Evolutionary conservation across 371 early-diverging fungal species (phyloP).

Genomic region (Saksenaea vasiformis): DNA sequence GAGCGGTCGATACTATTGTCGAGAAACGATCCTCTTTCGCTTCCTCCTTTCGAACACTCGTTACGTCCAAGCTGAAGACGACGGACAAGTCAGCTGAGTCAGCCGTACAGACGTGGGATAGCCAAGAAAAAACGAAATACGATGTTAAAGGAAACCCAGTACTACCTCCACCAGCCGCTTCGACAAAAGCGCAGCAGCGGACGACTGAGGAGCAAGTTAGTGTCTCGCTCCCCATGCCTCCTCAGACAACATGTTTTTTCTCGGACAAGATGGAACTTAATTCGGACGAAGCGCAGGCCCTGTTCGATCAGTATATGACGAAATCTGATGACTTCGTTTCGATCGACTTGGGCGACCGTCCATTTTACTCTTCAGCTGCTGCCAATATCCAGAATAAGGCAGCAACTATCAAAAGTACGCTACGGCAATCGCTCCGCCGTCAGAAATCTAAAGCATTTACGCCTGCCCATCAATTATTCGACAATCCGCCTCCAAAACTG

Average conservation of each 20-base stretch:
- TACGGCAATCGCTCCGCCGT: slow-evolving; percentile 39
- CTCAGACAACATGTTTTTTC: slow-evolving; percentile 34
- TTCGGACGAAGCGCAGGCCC: slow-evolving; percentile 29
- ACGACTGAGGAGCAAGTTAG: background rate
- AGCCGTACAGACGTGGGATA: background rate
- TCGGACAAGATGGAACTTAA: slow-evolving; percentile 47
- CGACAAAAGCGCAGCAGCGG: background rate
- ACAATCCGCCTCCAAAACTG: slow-evolving; percentile 8
- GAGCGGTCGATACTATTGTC: background rate
- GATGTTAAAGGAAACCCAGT: background rate
- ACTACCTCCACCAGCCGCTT: background rate
- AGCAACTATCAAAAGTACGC: slow-evolving; percentile 27
- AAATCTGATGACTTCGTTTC: slow-evolving; percentile 14
- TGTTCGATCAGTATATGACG: slow-evolving; percentile 32
- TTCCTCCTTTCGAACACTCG: background rate
- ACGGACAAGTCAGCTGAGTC: background rate
- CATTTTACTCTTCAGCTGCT: slow-evolving; percentile 7
- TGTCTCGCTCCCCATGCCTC: slow-evolving; percentile 28
- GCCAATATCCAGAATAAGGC: slow-evolving; percentile 25
- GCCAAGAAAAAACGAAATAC: background rate
- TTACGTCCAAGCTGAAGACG: background rate
- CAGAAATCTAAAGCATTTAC: slow-evolving; percentile 19
- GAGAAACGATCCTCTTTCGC: background rate
- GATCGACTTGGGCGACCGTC: slow-evolving; percentile 14
- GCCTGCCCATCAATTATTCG: slow-evolving; percentile 13